These are phyloP conservation scores for Raphanus raphanistrum DNA, from an alignment of 345 rosid genomes.

Conservation along the genomic window DNA sequence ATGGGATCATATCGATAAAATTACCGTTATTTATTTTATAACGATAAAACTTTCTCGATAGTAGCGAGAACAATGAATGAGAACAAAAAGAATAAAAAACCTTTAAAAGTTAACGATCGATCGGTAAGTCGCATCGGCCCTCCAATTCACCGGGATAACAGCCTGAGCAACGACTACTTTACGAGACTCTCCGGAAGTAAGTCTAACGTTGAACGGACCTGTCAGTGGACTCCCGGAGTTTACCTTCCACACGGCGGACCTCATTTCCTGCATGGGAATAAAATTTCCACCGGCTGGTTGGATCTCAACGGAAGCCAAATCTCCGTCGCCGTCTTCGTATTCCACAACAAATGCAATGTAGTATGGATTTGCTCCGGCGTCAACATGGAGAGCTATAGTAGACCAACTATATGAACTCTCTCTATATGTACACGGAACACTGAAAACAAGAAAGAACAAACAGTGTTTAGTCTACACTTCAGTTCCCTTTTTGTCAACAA, in stretches of 20 bases:
- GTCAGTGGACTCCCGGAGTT: constrained; percentile 44
- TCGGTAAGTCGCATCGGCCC: constrained; percentile 45
- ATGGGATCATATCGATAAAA: too few relatives aligned
- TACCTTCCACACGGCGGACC: constrained; percentile 67
- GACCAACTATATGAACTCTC: constrained; percentile 32
- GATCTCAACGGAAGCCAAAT: constrained; percentile 44
- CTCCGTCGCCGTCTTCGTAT: constrained; percentile 58
- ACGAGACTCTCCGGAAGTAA: constrained; percentile 42
- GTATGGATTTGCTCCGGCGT: constrained; percentile 24
- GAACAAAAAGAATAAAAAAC: not conserved
- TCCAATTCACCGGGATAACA: constrained; percentile 62
- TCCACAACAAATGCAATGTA: constrained; percentile 52
- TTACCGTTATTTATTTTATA: too few relatives aligned
- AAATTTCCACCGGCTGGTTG: constrained; percentile 47
- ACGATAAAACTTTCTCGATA: too few relatives aligned
- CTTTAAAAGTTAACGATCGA: constrained; percentile 48
- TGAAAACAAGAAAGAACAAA: constrained; percentile 12
- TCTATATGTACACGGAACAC: constrained; percentile 43
- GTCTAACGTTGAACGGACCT: constrained; percentile 54
- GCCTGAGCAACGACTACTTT: constrained; percentile 39
- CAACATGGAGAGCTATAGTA: constrained; percentile 46
- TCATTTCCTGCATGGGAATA: constrained; percentile 56
- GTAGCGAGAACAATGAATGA: not conserved
- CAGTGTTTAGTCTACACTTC: not conserved
- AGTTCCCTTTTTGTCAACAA: too few relatives aligned